phyloP scores from a whole-genome alignment of 495 filamentous ascomycete genomes.

The Penicillium coprophilum region DNA sequence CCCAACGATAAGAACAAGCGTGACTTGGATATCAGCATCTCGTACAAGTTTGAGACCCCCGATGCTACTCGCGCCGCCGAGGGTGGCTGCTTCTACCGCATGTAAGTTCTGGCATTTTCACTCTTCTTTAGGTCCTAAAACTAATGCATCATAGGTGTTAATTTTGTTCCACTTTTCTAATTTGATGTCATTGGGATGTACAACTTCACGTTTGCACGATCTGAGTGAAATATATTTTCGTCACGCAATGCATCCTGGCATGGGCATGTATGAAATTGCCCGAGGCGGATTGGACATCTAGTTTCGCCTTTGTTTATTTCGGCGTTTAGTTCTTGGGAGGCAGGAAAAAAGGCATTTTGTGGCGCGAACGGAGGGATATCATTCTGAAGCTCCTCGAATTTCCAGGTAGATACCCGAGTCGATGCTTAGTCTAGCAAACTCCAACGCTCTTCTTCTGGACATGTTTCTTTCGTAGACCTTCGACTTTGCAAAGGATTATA shows the following conservation, averaged over 20 bases:
- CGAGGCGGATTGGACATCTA: constrained; percentile 23
- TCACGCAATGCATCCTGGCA: constrained; percentile 35
- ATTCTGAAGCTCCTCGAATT: constrained; percentile 53
- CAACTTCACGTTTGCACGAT: constrained; percentile 26
- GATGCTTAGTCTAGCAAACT: constrained; percentile 51
- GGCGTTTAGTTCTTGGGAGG: constrained; percentile 43
- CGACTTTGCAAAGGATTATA: no score
- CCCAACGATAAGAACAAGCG: constrained; percentile 93
- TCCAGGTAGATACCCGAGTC: constrained; percentile 53
- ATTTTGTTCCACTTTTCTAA: constrained; percentile 21
- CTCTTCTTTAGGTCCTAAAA: background rate
- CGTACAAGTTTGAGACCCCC: constrained; percentile 74
- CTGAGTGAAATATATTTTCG: constrained; percentile 18
- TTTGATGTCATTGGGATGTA: constrained; percentile 21
- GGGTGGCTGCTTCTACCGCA: constrained; percentile 81
- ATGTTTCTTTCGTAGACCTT: constrained; percentile 4
- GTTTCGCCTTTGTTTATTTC: constrained; percentile 29
- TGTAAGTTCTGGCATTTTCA: constrained; percentile 54
- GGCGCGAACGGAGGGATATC: constrained; percentile 49
- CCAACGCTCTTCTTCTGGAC: constrained; percentile 39
- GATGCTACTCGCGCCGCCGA: constrained; percentile 66
- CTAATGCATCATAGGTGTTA: constrained; percentile 50
- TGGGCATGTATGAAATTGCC: constrained; percentile 29
- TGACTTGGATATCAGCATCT: constrained; percentile 87
- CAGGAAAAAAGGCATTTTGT: constrained; percentile 47